Percentiles rank a stretch among this genome's conserved stretches.
phyloP scores from a whole-genome alignment of 2,329 filamentous ascomycete species.

The Apiospora saccharicola region DNA sequence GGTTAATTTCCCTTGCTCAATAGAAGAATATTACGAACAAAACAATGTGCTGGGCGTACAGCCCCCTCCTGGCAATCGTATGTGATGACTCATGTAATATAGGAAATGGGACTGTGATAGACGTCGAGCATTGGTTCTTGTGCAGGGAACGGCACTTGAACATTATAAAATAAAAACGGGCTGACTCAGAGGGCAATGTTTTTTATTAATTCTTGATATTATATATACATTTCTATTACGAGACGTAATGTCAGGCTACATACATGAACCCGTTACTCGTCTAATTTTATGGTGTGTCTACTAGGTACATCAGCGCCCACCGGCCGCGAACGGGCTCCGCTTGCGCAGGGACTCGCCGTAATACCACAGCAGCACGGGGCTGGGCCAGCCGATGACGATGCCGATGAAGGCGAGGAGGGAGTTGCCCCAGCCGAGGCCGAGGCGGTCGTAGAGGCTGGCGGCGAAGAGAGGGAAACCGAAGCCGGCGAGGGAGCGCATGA shows the following conservation, averaged over 20 bases:
- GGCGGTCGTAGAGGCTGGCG: constrained; percentile 50
- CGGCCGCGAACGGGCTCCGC: constrained; percentile 44
- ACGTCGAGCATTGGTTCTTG: not conserved
- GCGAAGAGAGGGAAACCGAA: constrained; percentile 62
- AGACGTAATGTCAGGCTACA: not conserved
- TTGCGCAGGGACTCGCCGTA: constrained; percentile 47
- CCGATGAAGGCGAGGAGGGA: constrained; percentile 56
- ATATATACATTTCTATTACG: not conserved
- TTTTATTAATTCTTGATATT: not conserved
- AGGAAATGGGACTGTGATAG: not conserved
- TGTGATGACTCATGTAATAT: not conserved
- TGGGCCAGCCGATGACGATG: constrained; percentile 58
- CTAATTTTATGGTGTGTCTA: not conserved
- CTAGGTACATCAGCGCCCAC: constrained; percentile 29
- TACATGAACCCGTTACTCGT: not conserved
- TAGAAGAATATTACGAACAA: constrained; percentile 15
- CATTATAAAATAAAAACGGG: not conserved
- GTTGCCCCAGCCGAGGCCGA: constrained; percentile 57
- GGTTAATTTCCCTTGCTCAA: constrained; percentile 25
- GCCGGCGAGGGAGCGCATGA: constrained; percentile 56
- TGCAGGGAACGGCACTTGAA: not conserved
- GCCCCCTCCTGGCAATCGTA: not conserved
- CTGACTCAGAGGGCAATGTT: not conserved
- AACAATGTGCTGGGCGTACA: not conserved
- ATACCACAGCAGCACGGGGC: constrained; percentile 52